Percentiles rank a stretch among this genome's conserved stretches.
Evolutionary conservation across 768 basidiomycete species (phyloP).

Genomic region (Naematelia aurantialba): DNA sequence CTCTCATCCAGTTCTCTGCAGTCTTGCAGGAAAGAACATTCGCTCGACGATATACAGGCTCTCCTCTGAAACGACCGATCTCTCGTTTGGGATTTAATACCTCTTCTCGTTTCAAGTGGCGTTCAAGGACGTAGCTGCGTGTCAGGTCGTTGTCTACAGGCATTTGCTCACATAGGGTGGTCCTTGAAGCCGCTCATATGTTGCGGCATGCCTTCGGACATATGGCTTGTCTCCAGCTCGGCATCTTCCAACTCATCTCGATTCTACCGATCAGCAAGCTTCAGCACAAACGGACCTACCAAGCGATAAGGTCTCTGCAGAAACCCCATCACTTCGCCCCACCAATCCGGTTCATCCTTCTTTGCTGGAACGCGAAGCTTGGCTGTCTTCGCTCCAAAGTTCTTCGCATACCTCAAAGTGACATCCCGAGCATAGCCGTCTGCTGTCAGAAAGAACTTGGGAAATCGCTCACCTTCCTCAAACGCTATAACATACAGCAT

Average conservation of each 20-base stretch:
- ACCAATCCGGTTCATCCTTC: slow-evolving; percentile 75
- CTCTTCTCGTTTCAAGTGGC: slow-evolving; percentile 84
- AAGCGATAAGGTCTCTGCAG: slow-evolving; percentile 75
- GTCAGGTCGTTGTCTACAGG: not conserved
- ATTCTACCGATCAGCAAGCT: slow-evolving; percentile 56
- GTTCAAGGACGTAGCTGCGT: slow-evolving; percentile 72
- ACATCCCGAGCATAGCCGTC: slow-evolving; percentile 89
- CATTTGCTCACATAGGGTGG: slow-evolving; percentile 70
- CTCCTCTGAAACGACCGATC: slow-evolving; percentile 86
- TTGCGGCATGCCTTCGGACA: slow-evolving; percentile 89
- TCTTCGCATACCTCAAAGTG: slow-evolving; percentile 78
- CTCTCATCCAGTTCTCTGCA: slow-evolving; percentile 90
- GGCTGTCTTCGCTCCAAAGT: slow-evolving; percentile 66
- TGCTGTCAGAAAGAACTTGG: slow-evolving; percentile 14
- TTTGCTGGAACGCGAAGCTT: slow-evolving; percentile 50
- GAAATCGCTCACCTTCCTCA: slow-evolving; percentile 62
- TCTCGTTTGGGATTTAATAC: slow-evolving; percentile 71
- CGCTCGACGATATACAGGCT: slow-evolving; percentile 81
- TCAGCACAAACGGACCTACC: slow-evolving; percentile 54
- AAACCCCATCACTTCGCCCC: slow-evolving; percentile 64
- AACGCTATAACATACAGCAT: slow-evolving; percentile 90
- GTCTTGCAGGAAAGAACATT: slow-evolving; percentile 82
- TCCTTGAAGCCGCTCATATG: slow-evolving; percentile 89
- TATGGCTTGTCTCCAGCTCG: slow-evolving; percentile 69
- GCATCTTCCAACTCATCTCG: slow-evolving; percentile 91